Evolutionary conservation across 2,329 filamentous ascomycete species (phyloP), one percentile per base, ranked within the genome.

Genomic region (Cladosporium phlei): DNA sequence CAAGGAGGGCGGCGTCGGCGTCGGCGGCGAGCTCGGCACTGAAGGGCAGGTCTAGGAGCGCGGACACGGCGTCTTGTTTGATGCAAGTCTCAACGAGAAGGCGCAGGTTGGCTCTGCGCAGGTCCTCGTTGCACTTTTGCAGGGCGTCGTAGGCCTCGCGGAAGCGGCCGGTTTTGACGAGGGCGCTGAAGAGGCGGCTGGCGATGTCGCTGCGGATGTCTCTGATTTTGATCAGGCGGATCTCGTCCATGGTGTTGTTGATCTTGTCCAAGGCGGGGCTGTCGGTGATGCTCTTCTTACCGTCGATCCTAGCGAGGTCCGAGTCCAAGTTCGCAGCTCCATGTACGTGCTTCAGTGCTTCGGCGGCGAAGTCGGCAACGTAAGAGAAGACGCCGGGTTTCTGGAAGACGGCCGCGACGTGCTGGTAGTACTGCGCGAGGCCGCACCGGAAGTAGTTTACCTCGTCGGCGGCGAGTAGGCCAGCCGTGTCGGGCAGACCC

Each of bases 401-500:
- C 63, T 96, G 90, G 60, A 86, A 97, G 1, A 98, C 75, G 16
- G 80, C 76, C 10, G 90, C 78, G 40, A 97, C 79, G 64, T 98
- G 93, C 32, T 84, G 81, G 65, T 94, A 94, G 68, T 96, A 98
- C 52, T 79, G 82, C 4, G 88, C 78, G 30, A 90, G 75, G 2
- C 91, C 93, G 47, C 80, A 79, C 60, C 89, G 76, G 60, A 85
- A 82, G 43, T 64, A 71, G 44, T 74, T 72, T 10, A 83, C 84
- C 55, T 95, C 88, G 2, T 83, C 80, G 19, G 88, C 80, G 45
- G 86, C 82, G 17, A 97, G 75, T 11, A 95, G 77, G 7, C 81
- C 80, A 33, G 72, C 69, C 6, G 72, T 75, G 50, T 74, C 69
- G 17, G 52, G 27, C 17, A 37, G 20, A 12, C 38, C 39, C 14